phyloP scores from a whole-genome alignment of 768 basidiomycete genomes.

The Lentinus tigrinus region DNA sequence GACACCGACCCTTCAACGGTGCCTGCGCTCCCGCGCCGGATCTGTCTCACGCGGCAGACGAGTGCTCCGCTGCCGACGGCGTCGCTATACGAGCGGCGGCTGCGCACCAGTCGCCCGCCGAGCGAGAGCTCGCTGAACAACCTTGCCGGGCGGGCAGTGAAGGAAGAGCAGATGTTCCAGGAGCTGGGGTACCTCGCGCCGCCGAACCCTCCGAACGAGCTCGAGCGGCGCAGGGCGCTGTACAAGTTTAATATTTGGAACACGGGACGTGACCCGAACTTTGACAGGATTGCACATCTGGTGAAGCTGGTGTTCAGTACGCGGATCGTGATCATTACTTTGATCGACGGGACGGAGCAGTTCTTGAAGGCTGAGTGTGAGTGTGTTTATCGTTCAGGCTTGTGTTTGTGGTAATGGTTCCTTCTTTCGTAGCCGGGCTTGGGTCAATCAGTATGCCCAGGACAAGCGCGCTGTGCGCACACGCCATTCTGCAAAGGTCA shows the following conservation, averaged over 20 bases:
- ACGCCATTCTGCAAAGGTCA: constrained; percentile 78
- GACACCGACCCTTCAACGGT: constrained; percentile 37
- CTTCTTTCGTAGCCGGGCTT: constrained; percentile 41
- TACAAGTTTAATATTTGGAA: constrained; percentile 90
- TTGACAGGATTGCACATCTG: constrained; percentile 91
- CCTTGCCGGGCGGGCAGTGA: constrained; percentile 50
- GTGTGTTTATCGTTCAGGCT: no score
- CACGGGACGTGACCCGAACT: constrained; percentile 83
- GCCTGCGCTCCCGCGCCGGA: constrained; percentile 49
- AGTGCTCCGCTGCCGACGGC: constrained; percentile 62
- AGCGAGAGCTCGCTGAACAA: constrained; percentile 23
- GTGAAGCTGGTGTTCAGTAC: constrained; percentile 92
- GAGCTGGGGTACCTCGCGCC: constrained; percentile 73
- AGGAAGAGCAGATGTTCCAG: constrained; percentile 66
- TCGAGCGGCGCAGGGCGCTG: constrained; percentile 77
- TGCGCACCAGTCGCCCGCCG: constrained; percentile 23
- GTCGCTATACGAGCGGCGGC: constrained; percentile 29
- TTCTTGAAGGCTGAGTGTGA: constrained; percentile 91
- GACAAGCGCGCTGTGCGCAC: constrained; percentile 76
- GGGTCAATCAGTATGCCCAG: constrained; percentile 46
- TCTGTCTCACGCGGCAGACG: constrained; percentile 58
- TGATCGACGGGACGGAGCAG: constrained; percentile 86
- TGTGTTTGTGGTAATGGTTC: not conserved
- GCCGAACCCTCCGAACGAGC: constrained; percentile 83
- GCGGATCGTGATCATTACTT: constrained; percentile 77